Percentiles rank a stretch among this genome's conserved stretches.
Evolutionary conservation across 1,284 basidiomycete genomes (phyloP).

Genomic region (Trametes sp.): DNA sequence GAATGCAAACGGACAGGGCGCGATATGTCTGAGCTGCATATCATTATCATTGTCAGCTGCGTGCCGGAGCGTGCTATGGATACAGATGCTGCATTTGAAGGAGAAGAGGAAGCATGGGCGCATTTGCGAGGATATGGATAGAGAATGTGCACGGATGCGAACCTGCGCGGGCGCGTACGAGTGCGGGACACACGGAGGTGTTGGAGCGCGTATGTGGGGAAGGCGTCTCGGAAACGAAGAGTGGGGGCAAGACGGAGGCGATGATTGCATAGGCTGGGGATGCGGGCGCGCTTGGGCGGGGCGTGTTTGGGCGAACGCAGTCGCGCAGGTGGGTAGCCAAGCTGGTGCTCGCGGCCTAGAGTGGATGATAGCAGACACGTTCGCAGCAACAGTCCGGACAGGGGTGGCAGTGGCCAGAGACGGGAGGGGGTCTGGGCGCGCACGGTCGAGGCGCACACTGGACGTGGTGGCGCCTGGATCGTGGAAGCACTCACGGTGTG

Average conservation of each 20-base stretch:
- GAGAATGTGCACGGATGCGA: not conserved
- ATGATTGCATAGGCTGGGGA: not conserved
- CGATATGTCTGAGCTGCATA: not conserved
- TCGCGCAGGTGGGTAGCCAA: slow-evolving; percentile 2
- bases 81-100: not conserved
- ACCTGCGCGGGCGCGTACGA: not conserved
- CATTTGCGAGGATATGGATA: slow-evolving; percentile 1
- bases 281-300: not conserved
- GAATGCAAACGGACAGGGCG: slow-evolving; percentile 14
- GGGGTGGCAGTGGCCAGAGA: slow-evolving; percentile 13
- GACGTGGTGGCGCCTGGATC: slow-evolving; percentile 12
- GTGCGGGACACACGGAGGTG: slow-evolving; percentile 14
- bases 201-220: slow-evolving; percentile 4
- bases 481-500: not conserved
- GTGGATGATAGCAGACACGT: slow-evolving; percentile 11
- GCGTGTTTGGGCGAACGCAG: not conserved
- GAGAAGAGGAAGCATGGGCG: not conserved
- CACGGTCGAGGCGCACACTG: slow-evolving; percentile 14
- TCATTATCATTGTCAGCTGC: too few relatives aligned
- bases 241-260: slow-evolving; percentile 16
- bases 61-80: not conserved
- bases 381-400: slow-evolving; percentile 15
- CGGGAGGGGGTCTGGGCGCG: slow-evolving; percentile 11
- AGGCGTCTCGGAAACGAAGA: slow-evolving; percentile 13
- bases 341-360: slow-evolving; percentile 4